Evolutionary conservation across 352 stramenopile species (phyloP), one percentile per base, ranked within the genome.

Genomic region (Globisporangium nagaii): DNA sequence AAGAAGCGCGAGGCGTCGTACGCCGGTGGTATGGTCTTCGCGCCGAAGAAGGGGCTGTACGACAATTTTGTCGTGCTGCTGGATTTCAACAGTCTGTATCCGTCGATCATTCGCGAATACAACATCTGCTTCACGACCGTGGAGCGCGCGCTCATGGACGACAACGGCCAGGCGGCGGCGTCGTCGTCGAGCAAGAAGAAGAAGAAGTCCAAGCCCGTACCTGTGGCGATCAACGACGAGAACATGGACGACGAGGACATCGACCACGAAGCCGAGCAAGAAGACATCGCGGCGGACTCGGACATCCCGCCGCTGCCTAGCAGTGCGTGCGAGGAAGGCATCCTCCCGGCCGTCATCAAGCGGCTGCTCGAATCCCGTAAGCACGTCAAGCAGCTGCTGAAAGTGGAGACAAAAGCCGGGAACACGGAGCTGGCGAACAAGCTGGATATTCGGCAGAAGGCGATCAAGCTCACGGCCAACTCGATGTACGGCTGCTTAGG

Each of bases 71-170:
- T 99, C 54, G 85, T 99, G 48, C 73, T 99, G 42, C 70, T 99
- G 36, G 98, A 99, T 89, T 99, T 99, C 76, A 99, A 99, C 83
- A 98, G 92, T 84, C 82, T 99, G 59, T 99, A 99, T 71, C 98
- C 98, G 17, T 99, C 93, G 22, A 98, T 99, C 62, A 99, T 99
- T 58, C 79, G 84, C 19, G 98, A 99, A 81, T 99, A 99, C 79
- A 99, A 99, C 72, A 92, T 99, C 55, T 99, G 97, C 67, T 99
- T 99, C 63, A 99, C 98, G 9, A 99, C 97, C 0, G 92, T 99
- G 36, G 84, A 99, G 68, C 74, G 81, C 7, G 78, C 85, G 53
- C 68, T 94, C 8, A 73, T 79, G 54, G 74, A 88, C 20, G 74
- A 84, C 35, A 67, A 58, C 10, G 51, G 65, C 30, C 62, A 68